These are phyloP conservation scores for Macaranga tanarius DNA, from an alignment of 441 rosid species.

Conservation along the genomic window DNA sequence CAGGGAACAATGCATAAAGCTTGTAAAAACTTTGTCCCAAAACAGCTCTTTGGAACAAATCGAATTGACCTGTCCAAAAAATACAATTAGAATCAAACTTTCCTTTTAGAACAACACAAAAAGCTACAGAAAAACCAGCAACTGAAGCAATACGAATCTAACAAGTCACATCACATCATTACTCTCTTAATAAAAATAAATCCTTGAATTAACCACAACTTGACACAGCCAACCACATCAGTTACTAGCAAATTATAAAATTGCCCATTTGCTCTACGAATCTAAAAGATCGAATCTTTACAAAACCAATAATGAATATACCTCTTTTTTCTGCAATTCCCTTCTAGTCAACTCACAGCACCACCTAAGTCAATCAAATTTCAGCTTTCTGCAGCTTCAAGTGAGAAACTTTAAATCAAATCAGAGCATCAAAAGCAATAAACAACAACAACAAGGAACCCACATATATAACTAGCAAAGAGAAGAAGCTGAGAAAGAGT, in stretches of 20 bases:
- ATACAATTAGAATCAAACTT: constrained; percentile 12
- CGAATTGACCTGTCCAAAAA: constrained; percentile 14
- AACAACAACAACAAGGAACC: background rate
- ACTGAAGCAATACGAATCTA: constrained; percentile 20
- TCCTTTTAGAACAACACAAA: background rate
- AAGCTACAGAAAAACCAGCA: constrained; percentile 9
- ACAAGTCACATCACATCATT: constrained; percentile 20
- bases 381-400: constrained; percentile 17
- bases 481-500: background rate
- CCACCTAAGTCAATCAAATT: constrained; percentile 18
- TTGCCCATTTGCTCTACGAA: constrained; percentile 11
- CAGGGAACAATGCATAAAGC: constrained; percentile 1
- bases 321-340: background rate
- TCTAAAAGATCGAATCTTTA: constrained; percentile 1
- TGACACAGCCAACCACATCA: background rate
- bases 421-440: constrained; percentile 6
- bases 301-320: background rate
- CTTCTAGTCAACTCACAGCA: constrained; percentile 23
- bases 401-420: constrained; percentile 6
- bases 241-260: background rate
- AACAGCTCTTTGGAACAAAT: constrained; percentile 11
- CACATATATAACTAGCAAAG: background rate
- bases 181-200: constrained; percentile 1
- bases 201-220: constrained; percentile 12
- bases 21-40: constrained; percentile 7